A percentile compares a stretch with the other conserved stretches of the same genome.
phyloP scores from a whole-genome alignment of 2,329 filamentous ascomycete genomes.

The Huntiella bhutanensis region DNA sequence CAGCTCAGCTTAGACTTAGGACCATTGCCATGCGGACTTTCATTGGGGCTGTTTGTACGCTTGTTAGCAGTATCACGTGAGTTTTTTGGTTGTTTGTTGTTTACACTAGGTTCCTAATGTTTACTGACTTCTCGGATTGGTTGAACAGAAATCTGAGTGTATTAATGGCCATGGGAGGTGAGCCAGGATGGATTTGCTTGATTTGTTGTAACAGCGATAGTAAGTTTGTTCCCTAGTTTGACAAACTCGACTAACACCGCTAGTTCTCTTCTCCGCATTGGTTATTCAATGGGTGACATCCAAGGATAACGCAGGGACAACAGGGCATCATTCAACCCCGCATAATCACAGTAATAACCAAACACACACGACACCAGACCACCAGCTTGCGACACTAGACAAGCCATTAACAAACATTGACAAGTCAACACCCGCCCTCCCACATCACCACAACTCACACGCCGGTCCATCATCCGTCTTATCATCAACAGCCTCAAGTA shows the following conservation, averaged over 20 bases:
- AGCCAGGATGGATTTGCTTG: slow-evolving; percentile 46
- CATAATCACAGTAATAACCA: no score
- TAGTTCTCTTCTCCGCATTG: slow-evolving; percentile 40
- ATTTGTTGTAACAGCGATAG: slow-evolving; percentile 47
- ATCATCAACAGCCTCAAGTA: not conserved
- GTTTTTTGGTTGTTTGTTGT: slow-evolving; percentile 13
- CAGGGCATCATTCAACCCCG: not conserved
- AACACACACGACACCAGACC: no score
- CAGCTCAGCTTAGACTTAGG: slow-evolving; percentile 25
- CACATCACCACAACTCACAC: not conserved
- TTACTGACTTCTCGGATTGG: no score
- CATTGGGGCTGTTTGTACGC: slow-evolving; percentile 36
- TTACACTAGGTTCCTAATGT: not conserved
- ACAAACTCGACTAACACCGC: not conserved
- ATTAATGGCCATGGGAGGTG: slow-evolving; percentile 37
- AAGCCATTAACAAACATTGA: slow-evolving; percentile 4
- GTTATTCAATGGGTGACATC: slow-evolving; percentile 44
- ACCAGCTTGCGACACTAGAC: not conserved
- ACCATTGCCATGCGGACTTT: slow-evolving; percentile 39
- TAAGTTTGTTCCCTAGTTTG: slow-evolving; percentile 18
- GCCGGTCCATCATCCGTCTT: not conserved
- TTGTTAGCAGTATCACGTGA: slow-evolving; percentile 38
- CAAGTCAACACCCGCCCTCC: not conserved
- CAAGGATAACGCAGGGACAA: slow-evolving; percentile 23
- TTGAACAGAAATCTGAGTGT: slow-evolving; percentile 36